Base-by-base conservation (phyloP, 75 land plant genomes). In the Gnetum montanum region DNA sequence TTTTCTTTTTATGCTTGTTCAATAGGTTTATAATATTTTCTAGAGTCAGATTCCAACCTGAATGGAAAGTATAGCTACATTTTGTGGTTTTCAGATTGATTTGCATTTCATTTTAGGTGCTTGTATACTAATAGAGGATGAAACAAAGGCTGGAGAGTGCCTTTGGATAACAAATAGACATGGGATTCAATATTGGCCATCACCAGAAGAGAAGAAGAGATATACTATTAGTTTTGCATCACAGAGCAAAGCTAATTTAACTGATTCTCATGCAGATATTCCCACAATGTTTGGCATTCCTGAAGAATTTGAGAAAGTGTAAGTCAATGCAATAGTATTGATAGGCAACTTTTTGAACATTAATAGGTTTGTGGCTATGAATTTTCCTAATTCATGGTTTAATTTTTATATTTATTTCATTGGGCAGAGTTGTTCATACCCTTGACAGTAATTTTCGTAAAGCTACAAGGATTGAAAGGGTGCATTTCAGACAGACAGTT, bases 161-260 rank as follows among this genome's bases (percentile, higher is more conserved):
- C 66, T 95, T 43, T 95, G 99, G 99, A 83, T 95, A 26, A 69
- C 99, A 31, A 69, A 75, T 3, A 78, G 86, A 16, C 71, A 81
- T 56, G 97, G 97, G 13, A 29, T 75, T 60, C 84, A 86, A 47
- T 95, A 86, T 63, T 95, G 99, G 99, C 96, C 99, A 20, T 59
- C 79, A 6, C 66, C 71, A 2, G 60, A 45, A 15, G 96, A 95
- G 69, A 78, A 86, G 77, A 78, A 65, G 47, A 95, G 86, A 68
- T 95, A 88, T 46, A 19, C 48, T 34, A 6, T 74, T 1, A 31
- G 28, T 4, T 24, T 49, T 31, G 45, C 46, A 16, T 19, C 36
- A 20, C 46, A 58, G 0, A 68, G 64, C 22, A 52, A 33, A 31
- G 33, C 18, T 18, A 31, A 31, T 23, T 52, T 25, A 33, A 19